Base-by-base conservation (phyloP, 208 protist genomes). In the Leptomonas pyrrhocoris region DNA sequence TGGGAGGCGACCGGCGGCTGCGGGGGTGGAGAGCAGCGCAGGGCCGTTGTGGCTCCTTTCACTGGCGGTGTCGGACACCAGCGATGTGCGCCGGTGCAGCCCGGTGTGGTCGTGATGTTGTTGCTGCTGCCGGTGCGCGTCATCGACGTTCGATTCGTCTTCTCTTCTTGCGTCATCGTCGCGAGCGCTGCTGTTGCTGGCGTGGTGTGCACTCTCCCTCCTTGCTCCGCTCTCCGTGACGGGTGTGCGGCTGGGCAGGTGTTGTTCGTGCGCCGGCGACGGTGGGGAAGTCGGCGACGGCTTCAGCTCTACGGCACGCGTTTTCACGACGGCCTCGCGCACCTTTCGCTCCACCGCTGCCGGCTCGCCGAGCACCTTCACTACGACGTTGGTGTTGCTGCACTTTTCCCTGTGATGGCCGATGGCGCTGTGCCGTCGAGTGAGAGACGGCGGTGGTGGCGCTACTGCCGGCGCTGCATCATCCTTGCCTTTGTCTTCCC, bases 251-350 rank as follows among this genome's bases (percentile, higher is more conserved):
- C 46, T 36, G 3, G 23, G 40, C 30, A 40, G 16, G 8, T n/a
- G 61, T 15, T 45, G 27, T 1, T 55, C 30, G 34, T 25, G 58
- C 0, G 43, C 15, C 13, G 38, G 38, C 7, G n/a, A 43, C 25
- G 38, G 30, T 4, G 30, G 42, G 13, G 58, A 30, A 2, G 19
- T 36, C 23, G 51, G 27, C 13, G 42, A 53, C 9, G 58, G 58
- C 25, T 27, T 13, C 27, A 12, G 43, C 18, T 64, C 58, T 25
- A 25, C 19, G 12, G 53, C 46, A 6, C 60, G 46, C 4, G 46
- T 53, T 28, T 64, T 64, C 9, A 64, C 58, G 16, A 64, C 58
- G 27, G 40, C 46, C 28, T 65, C 60, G 6, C 46, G 46, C 18
- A 65, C 46, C 16, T 36, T 53, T 2, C n/a, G 25, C 19, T 9